Conservation (phyloP, 306 rosid genomes). For the Fragaria vesca region DNA sequence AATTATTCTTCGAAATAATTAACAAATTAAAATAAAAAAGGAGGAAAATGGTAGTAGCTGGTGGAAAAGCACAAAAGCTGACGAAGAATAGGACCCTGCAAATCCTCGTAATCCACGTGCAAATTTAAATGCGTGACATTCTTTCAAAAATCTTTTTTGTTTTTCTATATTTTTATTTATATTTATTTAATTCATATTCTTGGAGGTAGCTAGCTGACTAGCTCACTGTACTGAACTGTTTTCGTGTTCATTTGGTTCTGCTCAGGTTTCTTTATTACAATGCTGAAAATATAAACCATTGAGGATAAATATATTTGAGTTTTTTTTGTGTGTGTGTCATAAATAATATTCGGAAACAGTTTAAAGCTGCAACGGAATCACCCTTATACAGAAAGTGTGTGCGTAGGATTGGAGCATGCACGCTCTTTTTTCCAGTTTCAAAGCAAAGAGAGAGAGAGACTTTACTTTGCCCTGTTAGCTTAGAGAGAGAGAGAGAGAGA, state of each 20-base stretch:
- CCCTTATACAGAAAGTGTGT: conserved; percentile 41
- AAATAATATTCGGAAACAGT: conserved; percentile 27
- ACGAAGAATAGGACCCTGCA: neutral
- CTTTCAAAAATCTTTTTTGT: neutral
- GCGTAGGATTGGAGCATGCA: conserved; percentile 72
- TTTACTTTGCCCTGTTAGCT: neutral
- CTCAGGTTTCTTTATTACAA: conserved; percentile 21
- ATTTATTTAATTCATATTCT: neutral
- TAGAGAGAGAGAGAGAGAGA: neutral
- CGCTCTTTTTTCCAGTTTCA: conserved; percentile 45
- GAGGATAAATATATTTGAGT: too few species aligned
- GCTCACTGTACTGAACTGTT: conserved; percentile 32
- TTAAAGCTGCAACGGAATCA: conserved; percentile 80
- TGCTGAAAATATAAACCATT: neutral
- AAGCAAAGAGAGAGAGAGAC: conserved; percentile 8
- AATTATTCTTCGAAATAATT: too few species aligned
- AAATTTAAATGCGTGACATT: conserved; percentile 10
- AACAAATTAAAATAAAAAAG: neutral
- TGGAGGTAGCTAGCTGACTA: neutral
- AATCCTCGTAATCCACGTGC: conserved; percentile 55
- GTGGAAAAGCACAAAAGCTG: conserved; percentile 12
- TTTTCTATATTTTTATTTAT: neutral
- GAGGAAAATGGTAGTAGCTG: neutral
- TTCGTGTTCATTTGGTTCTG: conserved; percentile 53
- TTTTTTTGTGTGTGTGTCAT: neutral